Evolutionary conservation across 129 eudicot genomes (phyloP), one percentile per base, ranked within the genome.

Genomic region (Ambrosia trifida): DNA sequence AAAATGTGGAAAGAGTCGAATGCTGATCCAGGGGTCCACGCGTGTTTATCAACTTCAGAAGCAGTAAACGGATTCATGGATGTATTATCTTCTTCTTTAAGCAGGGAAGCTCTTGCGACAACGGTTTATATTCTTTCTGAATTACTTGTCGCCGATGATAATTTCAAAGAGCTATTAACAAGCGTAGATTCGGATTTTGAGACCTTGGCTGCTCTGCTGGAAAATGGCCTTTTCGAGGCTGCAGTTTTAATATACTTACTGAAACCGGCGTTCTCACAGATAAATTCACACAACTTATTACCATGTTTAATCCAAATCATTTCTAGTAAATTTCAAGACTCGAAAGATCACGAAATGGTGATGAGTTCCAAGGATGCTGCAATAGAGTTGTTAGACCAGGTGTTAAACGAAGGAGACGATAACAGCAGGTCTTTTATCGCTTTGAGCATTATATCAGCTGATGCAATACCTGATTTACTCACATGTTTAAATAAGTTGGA

Each of bases 331-430:
- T 72, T 44, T 50, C 87, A 85, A 71, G 88, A 83, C 20, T 69
- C 73, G 2, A 76, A 73, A 73, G 85, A 82, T 66, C 59, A 76
- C 68, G 84, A 79, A 38, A 69, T 85, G 46, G 84, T 77, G 59
- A 72, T 87, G 75, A 85, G 54, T 60, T 87, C 95, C 6, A 87
- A 90, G 70, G 95, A 90, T 81, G 96, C 96, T 77, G 85, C 96
- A 11, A 56, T 85, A 28, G 84, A 74, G 44, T 83, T 90, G 72
- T 87, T 90, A 30, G 96, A 80, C 19, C 85, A 83, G 73, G 66
- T 90, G 54, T 84, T 87, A 54, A 19, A 70, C 5, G 95, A 87
- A 70, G 91, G 90, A 41, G 94, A 85, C 79, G 91, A 90, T 64
- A 83, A 24, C 36, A 83, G 72, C 74, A 73, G 84, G 63, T 61